Evolutionary conservation across 768 basidiomycete genomes (phyloP).

Genomic region (Amylocystis lapponica): DNA sequence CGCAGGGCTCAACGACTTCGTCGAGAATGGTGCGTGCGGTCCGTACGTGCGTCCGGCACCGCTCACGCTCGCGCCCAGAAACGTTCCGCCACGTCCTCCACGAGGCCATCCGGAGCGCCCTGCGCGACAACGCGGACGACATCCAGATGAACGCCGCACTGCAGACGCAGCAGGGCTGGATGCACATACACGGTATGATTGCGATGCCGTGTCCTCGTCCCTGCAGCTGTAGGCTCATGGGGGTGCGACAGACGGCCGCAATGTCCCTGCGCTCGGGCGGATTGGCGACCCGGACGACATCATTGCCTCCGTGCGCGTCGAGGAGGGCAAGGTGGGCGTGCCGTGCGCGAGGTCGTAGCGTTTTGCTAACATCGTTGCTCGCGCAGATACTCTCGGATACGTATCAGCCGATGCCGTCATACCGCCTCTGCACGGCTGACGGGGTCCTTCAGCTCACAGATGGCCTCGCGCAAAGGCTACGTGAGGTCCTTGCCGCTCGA

Average conservation of each 20-base stretch:
- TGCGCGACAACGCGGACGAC: slow-evolving; percentile 51
- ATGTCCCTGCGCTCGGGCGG: slow-evolving; percentile 66
- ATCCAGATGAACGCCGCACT: slow-evolving; percentile 58
- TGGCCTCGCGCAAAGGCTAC: slow-evolving; percentile 51
- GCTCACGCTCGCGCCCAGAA: slow-evolving; percentile 32
- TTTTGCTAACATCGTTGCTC: not conserved
- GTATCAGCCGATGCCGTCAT: slow-evolving; percentile 81
- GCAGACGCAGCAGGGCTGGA: slow-evolving; percentile 73
- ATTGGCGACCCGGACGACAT: slow-evolving; percentile 86
- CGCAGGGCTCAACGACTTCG: slow-evolving; percentile 64
- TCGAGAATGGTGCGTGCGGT: slow-evolving; percentile 55
- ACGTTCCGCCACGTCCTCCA: slow-evolving; percentile 58
- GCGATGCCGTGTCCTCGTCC: not conserved
- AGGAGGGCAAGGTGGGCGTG: slow-evolving; percentile 53
- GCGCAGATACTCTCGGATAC: slow-evolving; percentile 60
- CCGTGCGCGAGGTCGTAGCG: no score
- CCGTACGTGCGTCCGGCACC: not conserved
- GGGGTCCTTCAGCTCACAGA: slow-evolving; percentile 66
- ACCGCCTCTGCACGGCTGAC: slow-evolving; percentile 72
- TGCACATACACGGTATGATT: slow-evolving; percentile 65
- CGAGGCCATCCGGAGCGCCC: slow-evolving; percentile 43
- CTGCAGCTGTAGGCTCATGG: not conserved
- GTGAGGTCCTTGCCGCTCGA: slow-evolving; percentile 29
- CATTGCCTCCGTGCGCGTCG: slow-evolving; percentile 66
- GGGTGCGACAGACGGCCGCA: slow-evolving; percentile 52